A percentile compares a stretch with the other conserved stretches of the same genome.
phyloP scores from a whole-genome alignment of 2,329 filamentous ascomycete species.

The Ophiostoma quercus region DNA sequence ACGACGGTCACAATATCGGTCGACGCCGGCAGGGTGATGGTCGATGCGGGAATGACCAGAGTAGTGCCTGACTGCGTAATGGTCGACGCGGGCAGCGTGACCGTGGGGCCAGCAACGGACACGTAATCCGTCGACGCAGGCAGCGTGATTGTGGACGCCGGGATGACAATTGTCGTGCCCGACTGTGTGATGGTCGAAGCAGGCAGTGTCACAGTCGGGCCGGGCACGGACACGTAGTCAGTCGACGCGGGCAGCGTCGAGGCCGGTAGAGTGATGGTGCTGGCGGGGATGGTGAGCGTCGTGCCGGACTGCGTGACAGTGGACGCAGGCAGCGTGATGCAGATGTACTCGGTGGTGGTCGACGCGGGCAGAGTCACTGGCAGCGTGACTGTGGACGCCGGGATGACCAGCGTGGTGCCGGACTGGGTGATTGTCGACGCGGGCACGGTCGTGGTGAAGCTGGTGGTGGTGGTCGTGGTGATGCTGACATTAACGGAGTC shows the following conservation, averaged over 20 bases:
- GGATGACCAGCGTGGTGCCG: not conserved
- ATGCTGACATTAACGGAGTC: no score
- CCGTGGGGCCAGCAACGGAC: constrained; percentile 13
- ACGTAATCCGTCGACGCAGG: constrained; percentile 19
- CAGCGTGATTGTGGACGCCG: constrained; percentile 24
- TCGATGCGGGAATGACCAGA: constrained; percentile 19
- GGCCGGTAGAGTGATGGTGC: constrained; percentile 23
- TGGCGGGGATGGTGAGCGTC: constrained; percentile 6
- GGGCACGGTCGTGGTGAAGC: not conserved
- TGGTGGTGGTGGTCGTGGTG: not conserved
- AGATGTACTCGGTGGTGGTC: not conserved
- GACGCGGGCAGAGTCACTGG: not conserved
- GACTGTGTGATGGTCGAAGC: not conserved
- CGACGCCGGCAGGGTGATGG: constrained; percentile 23
- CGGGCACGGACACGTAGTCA: not conserved
- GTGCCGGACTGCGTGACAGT: constrained; percentile 18
- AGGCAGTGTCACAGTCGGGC: not conserved
- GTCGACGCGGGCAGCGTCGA: not conserved
- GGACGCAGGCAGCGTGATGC: constrained; percentile 1
- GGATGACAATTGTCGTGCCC: constrained; percentile 17
- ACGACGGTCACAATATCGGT: constrained; percentile 27
- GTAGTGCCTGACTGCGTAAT: constrained; percentile 25
- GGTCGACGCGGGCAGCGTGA: constrained; percentile 23
- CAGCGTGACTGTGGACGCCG: constrained; percentile 19
- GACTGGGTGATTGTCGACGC: constrained; percentile 18